Conservation (phyloP, 352 stramenopile genomes). For the Aphanomyces invadans region DNA sequence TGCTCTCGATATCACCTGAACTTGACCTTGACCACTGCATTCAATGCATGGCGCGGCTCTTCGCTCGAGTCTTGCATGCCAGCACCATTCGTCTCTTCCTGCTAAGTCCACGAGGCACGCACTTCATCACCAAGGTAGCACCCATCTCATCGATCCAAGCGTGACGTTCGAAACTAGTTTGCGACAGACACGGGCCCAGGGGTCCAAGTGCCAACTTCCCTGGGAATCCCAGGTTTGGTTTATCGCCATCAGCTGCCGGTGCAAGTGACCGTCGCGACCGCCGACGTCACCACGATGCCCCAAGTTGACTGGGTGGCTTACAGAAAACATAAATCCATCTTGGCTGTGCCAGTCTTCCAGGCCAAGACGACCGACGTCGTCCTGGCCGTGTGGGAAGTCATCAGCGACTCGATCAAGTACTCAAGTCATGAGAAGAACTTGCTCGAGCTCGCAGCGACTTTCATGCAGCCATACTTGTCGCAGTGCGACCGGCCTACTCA, state of each 20-base stretch:
- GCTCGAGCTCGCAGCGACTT: conserved; percentile 18
- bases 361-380: neutral
- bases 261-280: neutral
- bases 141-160: too few relatives aligned
- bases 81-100: conserved; percentile 9
- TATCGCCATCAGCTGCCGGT: neutral
- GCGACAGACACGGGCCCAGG: neutral
- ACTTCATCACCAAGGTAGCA: conserved; percentile 16
- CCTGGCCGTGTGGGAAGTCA: conserved; percentile 17
- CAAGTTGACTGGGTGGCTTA: conserved; percentile 8
- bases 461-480: conserved; percentile 20
- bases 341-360: conserved; percentile 19
- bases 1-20: conserved; percentile 17
- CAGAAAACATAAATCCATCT: neutral
- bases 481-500: neutral
- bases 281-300: neutral
- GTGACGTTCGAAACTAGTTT: conserved; percentile 16
- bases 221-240: conserved; percentile 14
- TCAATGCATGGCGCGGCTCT: conserved; percentile 22
- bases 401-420: neutral
- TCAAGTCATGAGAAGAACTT: conserved; percentile 7
- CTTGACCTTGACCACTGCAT: conserved; percentile 24
- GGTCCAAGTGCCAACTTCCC: neutral
- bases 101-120: neutral
- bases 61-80: conserved; percentile 4